Base-by-base conservation (phyloP, 1,284 basidiomycete species). In the Xerocomus cyaneibrunnescens region DNA sequence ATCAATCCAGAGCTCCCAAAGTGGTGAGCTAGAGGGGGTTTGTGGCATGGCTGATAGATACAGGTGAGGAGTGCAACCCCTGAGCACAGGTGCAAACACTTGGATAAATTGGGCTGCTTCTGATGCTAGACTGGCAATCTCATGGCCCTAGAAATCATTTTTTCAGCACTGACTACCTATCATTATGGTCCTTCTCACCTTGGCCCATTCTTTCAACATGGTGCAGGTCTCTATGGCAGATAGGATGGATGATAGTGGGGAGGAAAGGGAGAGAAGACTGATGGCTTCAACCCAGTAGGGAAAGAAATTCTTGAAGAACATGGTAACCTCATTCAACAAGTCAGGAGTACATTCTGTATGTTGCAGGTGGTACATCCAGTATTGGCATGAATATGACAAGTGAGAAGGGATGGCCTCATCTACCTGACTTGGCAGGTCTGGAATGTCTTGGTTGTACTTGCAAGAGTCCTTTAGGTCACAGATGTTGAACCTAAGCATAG, bases 31-130 rank as follows among this genome's bases (percentile, higher is more conserved):
- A 4, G 51, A 56, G 3, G 62, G 60, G 42, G 56, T 65, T 36
- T 62, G 60, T 14, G 60, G 55, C 55, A 61, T 65, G n/a, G 59
- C 62, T 49, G 59, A 61, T 10, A 61, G 13, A 34, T 61, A 61
- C 7, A 61, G 51, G 7, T 62, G 60, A n/a, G 61, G 61, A 14
- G 63, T 64, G 4, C 48, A 59, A n/a, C 62, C 56, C 38, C 32
- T 45, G 14, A 62, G 34, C 19, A 64, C 16, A 1, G 60, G 38
- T 16, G 58, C 32, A 57, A 62, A 62, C 3, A 53, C 0, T 22
- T 59, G 61, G 7, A 62, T 59, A 17, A 62, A 65, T 8, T 52
- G 48, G 10, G 23, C 32, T 41, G 38, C 57, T 16, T 62, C 63
- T 57, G 30, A 13, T 50, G 63, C 63, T 21, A 62, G 47, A 17